Evolutionary conservation across 495 filamentous ascomycete species (phyloP).

Genomic region (Penicillium coprophilum): DNA sequence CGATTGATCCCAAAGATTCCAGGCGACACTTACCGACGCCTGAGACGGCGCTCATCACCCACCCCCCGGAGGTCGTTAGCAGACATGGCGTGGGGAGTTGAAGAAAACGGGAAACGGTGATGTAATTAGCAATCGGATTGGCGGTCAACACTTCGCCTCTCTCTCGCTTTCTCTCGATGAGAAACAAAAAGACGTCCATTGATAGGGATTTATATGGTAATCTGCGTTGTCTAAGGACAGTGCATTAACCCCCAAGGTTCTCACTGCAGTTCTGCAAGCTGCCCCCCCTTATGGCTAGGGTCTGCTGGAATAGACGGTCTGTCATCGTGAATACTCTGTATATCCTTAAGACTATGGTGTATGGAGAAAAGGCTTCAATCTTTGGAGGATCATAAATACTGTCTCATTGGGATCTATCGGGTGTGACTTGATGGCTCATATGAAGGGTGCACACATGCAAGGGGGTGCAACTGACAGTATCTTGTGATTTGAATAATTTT

Average conservation of each 20-base stretch:
- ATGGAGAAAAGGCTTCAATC: background rate
- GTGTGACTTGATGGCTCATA: background rate
- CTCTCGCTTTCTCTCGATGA: background rate
- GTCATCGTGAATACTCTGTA: background rate
- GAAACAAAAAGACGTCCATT: background rate
- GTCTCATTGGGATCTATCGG: background rate
- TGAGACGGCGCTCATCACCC: constrained; percentile 86
- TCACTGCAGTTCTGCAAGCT: constrained; percentile 2
- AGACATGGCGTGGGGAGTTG: constrained; percentile 36
- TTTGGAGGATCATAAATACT: background rate
- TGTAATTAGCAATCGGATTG: constrained; percentile 17
- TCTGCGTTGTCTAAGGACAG: background rate
- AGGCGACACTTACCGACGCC: constrained; percentile 61
- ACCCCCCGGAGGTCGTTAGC: constrained; percentile 87
- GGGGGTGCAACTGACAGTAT: background rate
- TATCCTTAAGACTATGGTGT: background rate
- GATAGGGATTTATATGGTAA: background rate
- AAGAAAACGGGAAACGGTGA: constrained; percentile 19
- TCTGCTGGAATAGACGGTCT: background rate
- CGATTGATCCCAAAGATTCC: background rate
- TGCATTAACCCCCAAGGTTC: constrained; percentile 24
- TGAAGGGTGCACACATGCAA: background rate
- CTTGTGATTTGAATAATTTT: background rate
- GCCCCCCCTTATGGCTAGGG: background rate
- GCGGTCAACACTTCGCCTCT: constrained; percentile 18